phyloP scores from a whole-genome alignment of 2,329 filamentous ascomycete species.

The Colletotrichum karsti region DNA sequence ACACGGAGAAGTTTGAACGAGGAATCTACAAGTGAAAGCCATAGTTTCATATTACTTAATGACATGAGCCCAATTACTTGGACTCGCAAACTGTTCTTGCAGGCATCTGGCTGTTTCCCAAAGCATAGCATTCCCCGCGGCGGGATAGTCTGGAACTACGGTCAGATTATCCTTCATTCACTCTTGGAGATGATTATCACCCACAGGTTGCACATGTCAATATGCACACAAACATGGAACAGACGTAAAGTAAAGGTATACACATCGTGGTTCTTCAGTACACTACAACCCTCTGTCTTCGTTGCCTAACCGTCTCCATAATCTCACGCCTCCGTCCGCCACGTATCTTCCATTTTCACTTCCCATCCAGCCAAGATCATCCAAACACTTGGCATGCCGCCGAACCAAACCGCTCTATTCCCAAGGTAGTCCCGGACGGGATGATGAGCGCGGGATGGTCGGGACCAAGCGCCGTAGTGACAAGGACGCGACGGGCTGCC shows the following conservation, averaged over 20 bases:
- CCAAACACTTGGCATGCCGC: conserved; percentile 17
- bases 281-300: conserved; percentile 24
- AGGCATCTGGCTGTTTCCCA: no score
- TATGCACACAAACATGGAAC: no score
- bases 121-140: no score
- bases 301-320: conserved; percentile 15
- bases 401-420: neutral
- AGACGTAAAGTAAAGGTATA: conserved; percentile 2
- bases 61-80: no score
- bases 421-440: conserved; percentile 13
- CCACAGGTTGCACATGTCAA: no score
- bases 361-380: neutral
- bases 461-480: neutral
- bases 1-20: conserved; percentile 82
- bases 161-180: neutral
- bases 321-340: conserved; percentile 6
- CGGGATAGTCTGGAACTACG: no score
- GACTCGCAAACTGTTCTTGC: no score
- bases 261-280: conserved; percentile 28
- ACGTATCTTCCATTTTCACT: neutral
- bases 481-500: conserved; percentile 2
- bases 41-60: no score
- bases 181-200: no score
- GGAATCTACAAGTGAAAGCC: conserved; percentile 58
- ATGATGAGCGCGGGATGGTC: neutral